phyloP scores from a whole-genome alignment of 2,329 filamentous ascomycete genomes.

The Magnaporthales sp. region DNA sequence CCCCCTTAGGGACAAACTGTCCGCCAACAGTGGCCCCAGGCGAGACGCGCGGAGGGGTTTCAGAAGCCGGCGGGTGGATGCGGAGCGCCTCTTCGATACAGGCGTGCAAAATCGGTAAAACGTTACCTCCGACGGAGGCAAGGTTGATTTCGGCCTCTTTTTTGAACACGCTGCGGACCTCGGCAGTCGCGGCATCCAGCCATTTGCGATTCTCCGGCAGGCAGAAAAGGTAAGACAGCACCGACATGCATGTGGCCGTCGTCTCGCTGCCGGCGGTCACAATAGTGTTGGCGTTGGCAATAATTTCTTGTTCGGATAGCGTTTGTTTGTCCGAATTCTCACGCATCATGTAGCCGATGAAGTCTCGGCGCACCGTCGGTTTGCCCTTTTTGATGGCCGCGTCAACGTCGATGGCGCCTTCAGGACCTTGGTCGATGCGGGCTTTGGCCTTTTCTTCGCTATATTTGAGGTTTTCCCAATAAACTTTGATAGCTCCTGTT shows the following conservation, averaged over 20 bases:
- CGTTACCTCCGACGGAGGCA: background rate
- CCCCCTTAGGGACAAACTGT: background rate
- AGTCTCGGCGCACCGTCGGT: background rate
- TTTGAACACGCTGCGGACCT: background rate
- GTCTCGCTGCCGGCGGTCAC: constrained; percentile 16
- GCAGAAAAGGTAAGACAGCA: constrained; percentile 11
- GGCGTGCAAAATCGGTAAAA: constrained; percentile 21
- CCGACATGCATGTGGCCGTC: constrained; percentile 13
- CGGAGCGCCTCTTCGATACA: constrained; percentile 26
- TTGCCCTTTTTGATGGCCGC: background rate
- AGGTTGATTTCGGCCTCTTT: background rate
- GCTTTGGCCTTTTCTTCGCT: background rate
- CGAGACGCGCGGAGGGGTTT: background rate
- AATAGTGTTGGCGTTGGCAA: constrained; percentile 13
- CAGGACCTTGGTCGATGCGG: background rate
- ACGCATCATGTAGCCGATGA: constrained; percentile 1
- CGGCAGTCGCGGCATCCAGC: background rate
- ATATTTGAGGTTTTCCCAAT: background rate
- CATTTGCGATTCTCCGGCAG: constrained; percentile 13
- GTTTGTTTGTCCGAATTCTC: background rate
- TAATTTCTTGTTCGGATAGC: constrained; percentile 12
- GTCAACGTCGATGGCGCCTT: background rate
- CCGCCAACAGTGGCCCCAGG: background rate
- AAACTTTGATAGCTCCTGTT: background rate
- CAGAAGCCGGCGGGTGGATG: constrained; percentile 21